Evolutionary conservation across 495 filamentous ascomycete species (phyloP).

Genomic region (Daldinia childiae): DNA sequence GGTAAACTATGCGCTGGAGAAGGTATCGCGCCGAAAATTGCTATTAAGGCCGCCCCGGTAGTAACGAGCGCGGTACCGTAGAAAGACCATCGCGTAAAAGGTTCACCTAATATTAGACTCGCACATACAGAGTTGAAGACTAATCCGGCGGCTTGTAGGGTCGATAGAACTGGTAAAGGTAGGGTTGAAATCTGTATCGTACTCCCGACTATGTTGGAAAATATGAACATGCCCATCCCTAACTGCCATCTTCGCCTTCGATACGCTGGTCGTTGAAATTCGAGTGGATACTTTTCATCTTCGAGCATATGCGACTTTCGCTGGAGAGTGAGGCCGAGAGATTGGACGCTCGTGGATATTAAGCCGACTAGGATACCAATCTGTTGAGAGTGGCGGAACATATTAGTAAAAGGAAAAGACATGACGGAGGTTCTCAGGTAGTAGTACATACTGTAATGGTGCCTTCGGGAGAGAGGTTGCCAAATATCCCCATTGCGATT

Average conservation of each 20-base stretch:
- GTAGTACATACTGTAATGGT: slow-evolving; percentile 78
- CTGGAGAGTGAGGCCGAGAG: slow-evolving; percentile 95
- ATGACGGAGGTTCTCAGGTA: not conserved
- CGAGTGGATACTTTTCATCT: slow-evolving; percentile 86
- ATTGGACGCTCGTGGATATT: slow-evolving; percentile 91
- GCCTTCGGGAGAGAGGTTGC: slow-evolving; percentile 84
- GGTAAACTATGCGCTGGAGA: slow-evolving; percentile 90
- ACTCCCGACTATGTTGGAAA: slow-evolving; percentile 92
- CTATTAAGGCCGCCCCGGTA: slow-evolving; percentile 86
- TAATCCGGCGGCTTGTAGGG: slow-evolving; percentile 92
- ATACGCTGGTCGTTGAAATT: slow-evolving; percentile 85
- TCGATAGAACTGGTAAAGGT: slow-evolving; percentile 92
- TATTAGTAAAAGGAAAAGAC: not conserved
- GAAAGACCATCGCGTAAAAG: slow-evolving; percentile 91
- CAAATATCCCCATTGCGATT: slow-evolving; percentile 74
- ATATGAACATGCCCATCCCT: slow-evolving; percentile 96
- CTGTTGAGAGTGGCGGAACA: slow-evolving; percentile 51
- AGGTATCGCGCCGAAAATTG: slow-evolving; percentile 92
- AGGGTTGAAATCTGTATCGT: slow-evolving; percentile 98
- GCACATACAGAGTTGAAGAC: slow-evolving; percentile 99
- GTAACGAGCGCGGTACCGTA: slow-evolving; percentile 90
- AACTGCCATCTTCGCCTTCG: slow-evolving; percentile 95
- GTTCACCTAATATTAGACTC: slow-evolving; percentile 89
- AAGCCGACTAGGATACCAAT: slow-evolving; percentile 93
- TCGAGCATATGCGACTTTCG: slow-evolving; percentile 98